Evolutionary conservation across 352 stramenopile species (phyloP), one percentile per base, ranked within the genome.

Genomic region (Phytophthora ohioensis): DNA sequence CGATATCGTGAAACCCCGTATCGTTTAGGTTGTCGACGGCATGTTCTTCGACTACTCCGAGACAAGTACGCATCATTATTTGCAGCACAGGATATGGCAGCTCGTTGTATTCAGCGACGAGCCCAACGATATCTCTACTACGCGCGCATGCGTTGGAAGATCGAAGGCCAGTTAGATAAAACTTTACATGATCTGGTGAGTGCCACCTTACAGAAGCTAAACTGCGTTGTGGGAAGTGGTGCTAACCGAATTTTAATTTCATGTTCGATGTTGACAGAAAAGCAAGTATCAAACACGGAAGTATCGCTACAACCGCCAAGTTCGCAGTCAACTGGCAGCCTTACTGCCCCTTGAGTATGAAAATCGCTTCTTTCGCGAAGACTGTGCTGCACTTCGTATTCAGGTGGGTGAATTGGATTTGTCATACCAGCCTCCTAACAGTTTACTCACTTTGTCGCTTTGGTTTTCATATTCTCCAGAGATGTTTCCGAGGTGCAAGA

Each of bases 211-310:
- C 35, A 34, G 7, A 27, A 45, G 39, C 3, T 27, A 13, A 30
- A 15, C 0, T 48, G 4, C 5, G 8, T 7, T 32, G 32, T 27
- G 21, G 21, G 21, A 11, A 36, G 21, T 48, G 13, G 5, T 27
- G 27, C 31, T 64, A 34, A 46, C 17, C 45, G 36, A 15, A 1
- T 30, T 60, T 11, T 27, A 27, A 27, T 27, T 27, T 51, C 13
- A 5, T 21, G 5, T 15, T 64, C 27, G 34, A n/a, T 60, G 10
- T 30, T 27, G 6, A 48, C 45, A 86, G 79, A 77, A 60, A 67
- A 76, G 67, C 69, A 92, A 91, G 55, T 62, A 84, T 21, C 64
- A 65, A 27, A 91, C 84, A 36, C 76, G 70, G n/a, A 92, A 91
- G 71, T 92, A 92, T 60, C 82, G 77, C 10, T 91, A 90, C 79